Percentiles rank a stretch among this genome's conserved stretches.
Evolutionary conservation across 805 yeast genomes (phyloP).

Genomic region (Pichia californica): DNA sequence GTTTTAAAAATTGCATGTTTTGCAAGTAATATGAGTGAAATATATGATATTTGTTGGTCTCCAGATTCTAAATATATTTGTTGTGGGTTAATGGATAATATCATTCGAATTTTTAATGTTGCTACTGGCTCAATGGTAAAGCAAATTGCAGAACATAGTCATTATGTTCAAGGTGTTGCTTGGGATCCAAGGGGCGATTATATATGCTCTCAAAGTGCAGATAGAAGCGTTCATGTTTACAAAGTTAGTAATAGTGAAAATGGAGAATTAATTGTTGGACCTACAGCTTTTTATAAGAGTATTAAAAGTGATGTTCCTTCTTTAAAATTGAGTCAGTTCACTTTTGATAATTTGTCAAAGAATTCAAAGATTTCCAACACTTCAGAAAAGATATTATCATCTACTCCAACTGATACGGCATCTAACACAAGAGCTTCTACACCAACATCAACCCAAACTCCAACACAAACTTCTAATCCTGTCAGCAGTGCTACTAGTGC

Average conservation of each 20-base stretch:
- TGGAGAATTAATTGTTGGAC: constrained; percentile 30
- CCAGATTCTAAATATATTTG: constrained; percentile 71
- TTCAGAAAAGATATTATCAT: too few species aligned
- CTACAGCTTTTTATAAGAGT: constrained; percentile 41
- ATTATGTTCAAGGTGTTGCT: constrained; percentile 90
- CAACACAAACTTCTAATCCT: constrained; percentile 5
- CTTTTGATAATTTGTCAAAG: constrained; percentile 9
- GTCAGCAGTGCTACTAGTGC: background rate
- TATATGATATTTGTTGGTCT: constrained; percentile 91
- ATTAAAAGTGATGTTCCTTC: constrained; percentile 54
- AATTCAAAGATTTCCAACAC: background rate
- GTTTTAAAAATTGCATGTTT: constrained; percentile 50
- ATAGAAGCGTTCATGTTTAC: constrained; percentile 73
- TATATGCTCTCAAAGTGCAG: constrained; percentile 86
- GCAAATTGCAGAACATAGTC: constrained; percentile 68
- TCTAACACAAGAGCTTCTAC: constrained; percentile 3
- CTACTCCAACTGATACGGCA: background rate
- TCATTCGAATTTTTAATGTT: constrained; percentile 61
- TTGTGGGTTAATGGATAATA: constrained; percentile 91
- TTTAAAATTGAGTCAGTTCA: constrained; percentile 11
- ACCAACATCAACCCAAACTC: too few species aligned
- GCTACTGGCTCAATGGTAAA: constrained; percentile 49
- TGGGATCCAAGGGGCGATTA: constrained; percentile 88
- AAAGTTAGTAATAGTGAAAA: constrained; percentile 26
- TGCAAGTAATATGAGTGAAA: constrained; percentile 55